Evolutionary conservation across 1,139 yeast genomes (phyloP).

Genomic region (Blastobotrys ciferrii): DNA sequence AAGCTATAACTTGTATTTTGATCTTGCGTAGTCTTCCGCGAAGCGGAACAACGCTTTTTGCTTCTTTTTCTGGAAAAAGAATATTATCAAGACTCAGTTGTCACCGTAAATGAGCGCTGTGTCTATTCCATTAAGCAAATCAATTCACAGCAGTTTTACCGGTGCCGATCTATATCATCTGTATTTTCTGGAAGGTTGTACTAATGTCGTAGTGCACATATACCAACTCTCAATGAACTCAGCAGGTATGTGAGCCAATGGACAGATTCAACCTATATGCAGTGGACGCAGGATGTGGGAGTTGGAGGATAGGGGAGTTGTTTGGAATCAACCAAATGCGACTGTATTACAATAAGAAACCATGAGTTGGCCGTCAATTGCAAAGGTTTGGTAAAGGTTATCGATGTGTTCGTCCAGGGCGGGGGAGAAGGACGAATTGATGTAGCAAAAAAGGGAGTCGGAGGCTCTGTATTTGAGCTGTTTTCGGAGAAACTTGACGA

Average conservation of each 20-base stretch:
- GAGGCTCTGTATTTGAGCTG: slow-evolving; percentile 34
- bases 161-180: too few relatives aligned
- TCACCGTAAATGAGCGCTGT: too few relatives aligned
- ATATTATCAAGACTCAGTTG: too few relatives aligned
- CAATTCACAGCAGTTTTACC: too few relatives aligned
- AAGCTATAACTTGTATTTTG: too few relatives aligned
- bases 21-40: too few relatives aligned
- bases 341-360: slow-evolving; percentile 40
- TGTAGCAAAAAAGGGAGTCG: slow-evolving; percentile 40
- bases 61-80: too few relatives aligned
- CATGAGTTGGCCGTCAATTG: slow-evolving; percentile 37
- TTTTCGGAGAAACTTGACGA: slow-evolving; percentile 38
- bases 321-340: slow-evolving; percentile 38
- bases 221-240: too few relatives aligned
- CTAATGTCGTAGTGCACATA: too few relatives aligned
- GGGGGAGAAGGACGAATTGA: slow-evolving; percentile 43
- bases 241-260: slow-evolving; percentile 13
- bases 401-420: slow-evolving; percentile 38
- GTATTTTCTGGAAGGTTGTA: too few relatives aligned
- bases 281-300: background rate
- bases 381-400: slow-evolving; percentile 34
- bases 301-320: background rate
- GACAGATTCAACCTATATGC: slow-evolving; percentile 16
- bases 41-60: too few relatives aligned
- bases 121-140: too few relatives aligned